Percentiles rank a stretch among this genome's conserved stretches.
These are phyloP conservation scores for Alternaria angustiovoidea DNA, from an alignment of 2,329 filamentous ascomycete species.

Conservation along the genomic window DNA sequence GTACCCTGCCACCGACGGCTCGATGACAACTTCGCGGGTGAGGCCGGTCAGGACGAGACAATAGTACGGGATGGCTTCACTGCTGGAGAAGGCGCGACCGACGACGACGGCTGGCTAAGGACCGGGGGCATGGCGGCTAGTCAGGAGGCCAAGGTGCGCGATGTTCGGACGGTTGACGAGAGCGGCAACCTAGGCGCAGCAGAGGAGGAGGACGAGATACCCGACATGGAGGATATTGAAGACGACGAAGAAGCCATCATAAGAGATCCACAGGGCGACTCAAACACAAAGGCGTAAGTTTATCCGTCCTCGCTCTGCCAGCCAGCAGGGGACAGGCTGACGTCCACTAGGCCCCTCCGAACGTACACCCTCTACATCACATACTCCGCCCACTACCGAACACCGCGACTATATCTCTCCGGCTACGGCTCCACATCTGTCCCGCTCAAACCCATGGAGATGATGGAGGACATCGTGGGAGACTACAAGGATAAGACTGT, in stretches of 20 bases:
- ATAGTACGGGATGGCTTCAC: conserved; percentile 80
- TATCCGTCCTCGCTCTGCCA: neutral
- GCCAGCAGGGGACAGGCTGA: conserved; percentile 19
- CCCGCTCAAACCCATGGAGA: conserved; percentile 80
- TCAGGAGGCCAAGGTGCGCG: conserved; percentile 77
- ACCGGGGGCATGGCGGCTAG: conserved; percentile 81
- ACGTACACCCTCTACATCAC: conserved; percentile 99
- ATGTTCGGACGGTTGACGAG: conserved; percentile 89
- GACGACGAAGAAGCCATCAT: conserved; percentile 96
- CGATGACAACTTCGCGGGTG: conserved; percentile 91
- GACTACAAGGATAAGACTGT: conserved; percentile 99
- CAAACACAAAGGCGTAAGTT: conserved; percentile 64
- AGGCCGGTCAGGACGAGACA: conserved; percentile 84
- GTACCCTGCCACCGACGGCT: conserved; percentile 92
- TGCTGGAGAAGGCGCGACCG: conserved; percentile 58
- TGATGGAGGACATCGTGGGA: conserved; percentile 97
- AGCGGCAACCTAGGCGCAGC: conserved; percentile 83
- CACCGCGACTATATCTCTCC: conserved; percentile 91
- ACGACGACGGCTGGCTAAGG: conserved; percentile 89
- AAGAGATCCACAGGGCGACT: conserved; percentile 61
- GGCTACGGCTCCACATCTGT: conserved; percentile 83
- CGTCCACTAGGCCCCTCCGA: conserved; percentile 71
- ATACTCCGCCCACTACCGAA: conserved; percentile 96
- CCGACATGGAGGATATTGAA: conserved; percentile 97
- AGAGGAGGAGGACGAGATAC: conserved; percentile 80